A percentile compares a stretch with the other conserved stretches of the same genome.
Evolutionary conservation across 495 filamentous ascomycete genomes (phyloP).

Genomic region (Lepidopterella palustris): DNA sequence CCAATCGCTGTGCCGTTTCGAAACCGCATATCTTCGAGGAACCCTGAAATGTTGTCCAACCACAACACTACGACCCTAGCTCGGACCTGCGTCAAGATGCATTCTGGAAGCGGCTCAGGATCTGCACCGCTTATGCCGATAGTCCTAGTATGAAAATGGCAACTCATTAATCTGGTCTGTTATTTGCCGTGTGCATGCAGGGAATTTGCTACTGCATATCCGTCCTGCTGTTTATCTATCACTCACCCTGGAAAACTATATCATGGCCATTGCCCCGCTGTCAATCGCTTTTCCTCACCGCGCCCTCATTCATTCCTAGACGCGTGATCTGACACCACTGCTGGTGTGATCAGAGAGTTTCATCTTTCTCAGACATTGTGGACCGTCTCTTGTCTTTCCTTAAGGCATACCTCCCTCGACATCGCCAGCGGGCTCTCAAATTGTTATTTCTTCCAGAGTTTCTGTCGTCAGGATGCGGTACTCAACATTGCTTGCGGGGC

Average conservation of each 20-base stretch:
- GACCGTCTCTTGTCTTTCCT: too few species aligned
- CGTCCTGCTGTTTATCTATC: conserved; percentile 7
- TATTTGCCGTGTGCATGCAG: background rate
- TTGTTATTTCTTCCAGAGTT: background rate
- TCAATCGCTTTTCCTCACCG: too few species aligned
- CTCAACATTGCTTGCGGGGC: conserved; percentile 18
- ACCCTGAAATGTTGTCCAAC: conserved; percentile 9
- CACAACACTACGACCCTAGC: conserved; percentile 3
- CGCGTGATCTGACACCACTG: too few species aligned
- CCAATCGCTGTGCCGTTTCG: conserved; percentile 10
- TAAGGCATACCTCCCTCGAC: background rate
- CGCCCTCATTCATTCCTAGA: too few species aligned
- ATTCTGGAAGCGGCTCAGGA: background rate
- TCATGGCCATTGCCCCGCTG: conserved; percentile 8
- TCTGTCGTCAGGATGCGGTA: conserved; percentile 8
- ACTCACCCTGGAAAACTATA: conserved; percentile 6
- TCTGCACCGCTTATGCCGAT: conserved; percentile 10
- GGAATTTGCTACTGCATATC: conserved; percentile 2
- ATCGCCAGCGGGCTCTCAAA: background rate
- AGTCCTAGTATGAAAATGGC: conserved; percentile 8
- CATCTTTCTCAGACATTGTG: too few species aligned
- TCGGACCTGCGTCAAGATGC: conserved; percentile 14
- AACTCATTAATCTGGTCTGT: background rate
- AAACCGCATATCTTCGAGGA: background rate
- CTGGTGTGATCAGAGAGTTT: too few species aligned